Base-by-base conservation (phyloP, 257 asterid genomes). In the Scutellaria galericulata region DNA sequence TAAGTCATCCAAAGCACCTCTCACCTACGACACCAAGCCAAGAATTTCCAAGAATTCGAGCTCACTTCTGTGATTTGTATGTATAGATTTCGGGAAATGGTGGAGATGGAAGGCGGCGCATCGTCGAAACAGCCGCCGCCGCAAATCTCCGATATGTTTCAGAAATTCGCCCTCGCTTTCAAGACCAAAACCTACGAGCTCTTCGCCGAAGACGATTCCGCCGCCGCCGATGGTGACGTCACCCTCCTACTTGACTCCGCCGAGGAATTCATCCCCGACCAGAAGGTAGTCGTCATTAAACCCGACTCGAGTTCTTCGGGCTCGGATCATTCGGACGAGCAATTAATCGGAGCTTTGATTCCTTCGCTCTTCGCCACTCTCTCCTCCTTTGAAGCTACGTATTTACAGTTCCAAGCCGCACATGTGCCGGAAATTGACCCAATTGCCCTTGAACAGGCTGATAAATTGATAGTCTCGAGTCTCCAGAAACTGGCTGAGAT, bases 171-270 rank as follows among this genome's bases (percentile, higher is more conserved):
- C 41, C 78, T 84, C 66, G 96, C 95, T 56, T 82, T 95, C 86
- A 88, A 85, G 87, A 75, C 96, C 87, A 95, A 95, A 68, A 88
- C 97, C 65, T 88, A 82, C 89, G 98, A 95, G 75, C 95, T 95
- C 78, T 89, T 92, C 80, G 87, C 91, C 44, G 97, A 82, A 37
- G 88, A 79, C 15, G 75, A 72, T 15, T 37, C 75, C 39, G 73
- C 80, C 22, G 75, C 78, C 22, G 69, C 51, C 64, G 84, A 77
- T 46, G 75, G 65, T 10, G 93, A 90, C 71, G 84, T 80, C 56
- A 74, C 89, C 55, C 68, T 87, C 39, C 95, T 89, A 31, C 84
- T 95, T 39, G 92, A 88, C 64, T 92, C 98, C 7, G 85, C 99
- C 1, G 99, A 95, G 75, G 97, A 89, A 66, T 84, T 89, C 83